phyloP scores from a whole-genome alignment of 257 asterid genomes.

The Solanum chiquidenum region DNA sequence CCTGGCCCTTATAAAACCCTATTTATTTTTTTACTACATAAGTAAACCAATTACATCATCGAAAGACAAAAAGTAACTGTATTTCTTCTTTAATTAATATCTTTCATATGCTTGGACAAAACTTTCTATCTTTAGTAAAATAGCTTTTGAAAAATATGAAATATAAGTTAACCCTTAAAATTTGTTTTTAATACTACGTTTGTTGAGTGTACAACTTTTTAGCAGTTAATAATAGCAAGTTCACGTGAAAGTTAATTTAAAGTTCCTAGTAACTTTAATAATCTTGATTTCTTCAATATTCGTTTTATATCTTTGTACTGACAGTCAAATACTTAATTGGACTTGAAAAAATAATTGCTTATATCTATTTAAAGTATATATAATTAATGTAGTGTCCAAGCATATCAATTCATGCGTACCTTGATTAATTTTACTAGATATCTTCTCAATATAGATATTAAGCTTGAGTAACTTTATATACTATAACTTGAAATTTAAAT shows the following conservation, averaged over 20 bases:
- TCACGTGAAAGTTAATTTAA: not conserved
- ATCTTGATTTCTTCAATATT: not conserved
- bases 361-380: not conserved
- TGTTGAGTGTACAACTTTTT: not conserved
- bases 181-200: not conserved
- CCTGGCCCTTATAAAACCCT: not conserved
- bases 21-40: not conserved
- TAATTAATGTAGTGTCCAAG: not conserved
- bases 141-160: not conserved
- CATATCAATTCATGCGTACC: not conserved
- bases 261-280: not conserved
- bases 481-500: not conserved
- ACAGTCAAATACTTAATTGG: slow-evolving; percentile 1
- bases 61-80: not conserved
- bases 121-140: not conserved
- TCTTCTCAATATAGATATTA: not conserved
- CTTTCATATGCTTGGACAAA: not conserved
- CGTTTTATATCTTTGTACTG: not conserved
- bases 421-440: not conserved
- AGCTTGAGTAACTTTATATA: not conserved
- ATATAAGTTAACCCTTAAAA: not conserved
- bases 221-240: not conserved
- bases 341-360: not conserved
- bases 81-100: not conserved
- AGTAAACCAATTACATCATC: not conserved